Evolutionary conservation across 345 rosid species (phyloP).

Genomic region (Eucalyptus fibrosa): DNA sequence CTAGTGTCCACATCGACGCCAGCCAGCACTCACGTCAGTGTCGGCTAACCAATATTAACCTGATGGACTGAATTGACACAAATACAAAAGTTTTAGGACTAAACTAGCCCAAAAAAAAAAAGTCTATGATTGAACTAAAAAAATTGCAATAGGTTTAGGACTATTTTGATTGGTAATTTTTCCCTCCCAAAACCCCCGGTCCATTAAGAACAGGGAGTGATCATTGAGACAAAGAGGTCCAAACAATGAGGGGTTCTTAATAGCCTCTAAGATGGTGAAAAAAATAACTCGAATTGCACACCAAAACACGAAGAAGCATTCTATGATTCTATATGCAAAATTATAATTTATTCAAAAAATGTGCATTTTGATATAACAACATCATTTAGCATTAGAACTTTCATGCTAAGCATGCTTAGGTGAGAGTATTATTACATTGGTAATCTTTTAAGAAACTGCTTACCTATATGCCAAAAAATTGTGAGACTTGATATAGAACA

Average conservation of each 20-base stretch:
- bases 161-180: no score
- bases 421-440: not conserved
- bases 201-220: not conserved
- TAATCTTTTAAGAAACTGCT: not conserved
- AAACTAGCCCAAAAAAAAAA: no score
- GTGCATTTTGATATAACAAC: not conserved
- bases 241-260: not conserved
- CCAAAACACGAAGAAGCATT: not conserved
- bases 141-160: no score
- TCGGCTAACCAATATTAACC: no score
- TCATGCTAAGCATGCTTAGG: not conserved
- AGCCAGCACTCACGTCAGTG: accelerated
- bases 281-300: not conserved
- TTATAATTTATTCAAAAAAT: not conserved
- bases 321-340: not conserved
- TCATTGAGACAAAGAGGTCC: not conserved
- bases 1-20: no score
- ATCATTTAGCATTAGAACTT: not conserved
- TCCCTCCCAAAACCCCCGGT: not conserved
- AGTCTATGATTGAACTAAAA: no score
- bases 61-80: accelerated
- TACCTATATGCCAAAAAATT: not conserved
- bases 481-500: not conserved
- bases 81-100: no score
- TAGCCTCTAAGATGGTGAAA: not conserved